Evolutionary conservation across 2,329 filamentous ascomycete species (phyloP).

Genomic region (Calonectria hawksworthii): DNA sequence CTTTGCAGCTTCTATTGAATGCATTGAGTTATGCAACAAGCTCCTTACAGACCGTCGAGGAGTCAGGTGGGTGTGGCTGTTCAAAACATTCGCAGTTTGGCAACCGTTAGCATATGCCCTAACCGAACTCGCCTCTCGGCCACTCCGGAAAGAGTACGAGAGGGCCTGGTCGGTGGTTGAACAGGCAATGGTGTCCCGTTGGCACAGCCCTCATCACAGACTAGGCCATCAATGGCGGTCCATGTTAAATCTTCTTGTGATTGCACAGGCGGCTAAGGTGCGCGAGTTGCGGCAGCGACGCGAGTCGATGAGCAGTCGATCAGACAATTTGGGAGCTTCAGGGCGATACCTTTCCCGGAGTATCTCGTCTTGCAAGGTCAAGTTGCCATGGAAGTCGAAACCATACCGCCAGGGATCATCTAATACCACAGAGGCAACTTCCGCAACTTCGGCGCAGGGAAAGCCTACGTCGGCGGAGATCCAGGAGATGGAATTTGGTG

Average conservation of each 20-base stretch:
- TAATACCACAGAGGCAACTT: background rate
- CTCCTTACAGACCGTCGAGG: background rate
- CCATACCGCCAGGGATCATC: background rate
- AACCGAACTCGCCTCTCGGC: background rate
- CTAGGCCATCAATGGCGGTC: background rate
- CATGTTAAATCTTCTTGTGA: background rate
- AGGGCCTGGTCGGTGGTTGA: background rate
- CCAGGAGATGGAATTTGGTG: background rate
- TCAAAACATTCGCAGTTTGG: slow-evolving; percentile 1
- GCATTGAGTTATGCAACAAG: background rate
- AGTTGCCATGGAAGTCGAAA: background rate
- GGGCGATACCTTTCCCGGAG: background rate
- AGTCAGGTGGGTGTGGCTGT: background rate
- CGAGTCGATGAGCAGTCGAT: background rate
- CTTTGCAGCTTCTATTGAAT: background rate
- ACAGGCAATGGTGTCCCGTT: background rate
- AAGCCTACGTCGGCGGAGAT: background rate
- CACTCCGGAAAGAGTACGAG: background rate
- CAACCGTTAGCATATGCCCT: background rate
- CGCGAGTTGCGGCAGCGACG: background rate
- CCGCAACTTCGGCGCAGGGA: background rate
- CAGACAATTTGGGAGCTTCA: background rate
- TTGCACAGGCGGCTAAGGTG: background rate
- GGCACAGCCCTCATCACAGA: background rate
- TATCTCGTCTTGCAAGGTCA: background rate